Conservation (phyloP, 805 yeast genomes). For the Candida methanosorbosa region DNA sequence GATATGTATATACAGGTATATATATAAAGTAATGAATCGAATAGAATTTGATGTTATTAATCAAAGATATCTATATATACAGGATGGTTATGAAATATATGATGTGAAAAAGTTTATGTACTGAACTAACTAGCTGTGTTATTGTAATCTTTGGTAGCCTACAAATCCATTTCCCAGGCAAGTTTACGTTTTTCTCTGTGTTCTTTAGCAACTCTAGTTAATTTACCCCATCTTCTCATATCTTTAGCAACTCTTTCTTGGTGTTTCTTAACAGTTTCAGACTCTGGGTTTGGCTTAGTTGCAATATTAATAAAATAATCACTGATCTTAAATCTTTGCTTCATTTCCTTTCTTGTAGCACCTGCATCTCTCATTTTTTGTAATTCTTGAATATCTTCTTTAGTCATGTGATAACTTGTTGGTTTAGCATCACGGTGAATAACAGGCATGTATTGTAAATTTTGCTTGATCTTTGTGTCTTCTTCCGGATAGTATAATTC, state of each 20-base stretch:
- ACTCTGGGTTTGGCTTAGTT: conserved; percentile 15
- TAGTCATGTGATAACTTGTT: conserved; percentile 17
- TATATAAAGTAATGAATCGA: too few species aligned
- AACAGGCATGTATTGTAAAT: conserved; percentile 22
- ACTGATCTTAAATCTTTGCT: conserved; percentile 19
- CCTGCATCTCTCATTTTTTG: conserved; percentile 23
- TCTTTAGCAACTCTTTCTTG: conserved; percentile 10
- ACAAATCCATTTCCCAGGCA: conserved; percentile 13
- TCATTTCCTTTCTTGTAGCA: conserved; percentile 19
- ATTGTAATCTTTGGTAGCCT: too few species aligned
- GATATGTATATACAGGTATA: too few species aligned
- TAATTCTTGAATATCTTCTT: conserved; percentile 17
- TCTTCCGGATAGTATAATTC: conserved; percentile 19
- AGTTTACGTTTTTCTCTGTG: conserved; percentile 12
- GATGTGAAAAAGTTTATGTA: too few species aligned
- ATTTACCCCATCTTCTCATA: conserved; percentile 17
- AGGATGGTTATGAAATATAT: not conserved
- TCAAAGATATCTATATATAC: too few species aligned
- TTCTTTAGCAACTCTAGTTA: conserved; percentile 15
- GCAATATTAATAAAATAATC: conserved; percentile 23
- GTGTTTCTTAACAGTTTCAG: conserved; percentile 9
- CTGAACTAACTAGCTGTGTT: too few species aligned
- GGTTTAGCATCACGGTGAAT: conserved; percentile 14
- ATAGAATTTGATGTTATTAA: too few species aligned
- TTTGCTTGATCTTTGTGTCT: conserved; percentile 7